Conservation (phyloP, 768 basidiomycete species). For the Tephrocybe sp. region DNA sequence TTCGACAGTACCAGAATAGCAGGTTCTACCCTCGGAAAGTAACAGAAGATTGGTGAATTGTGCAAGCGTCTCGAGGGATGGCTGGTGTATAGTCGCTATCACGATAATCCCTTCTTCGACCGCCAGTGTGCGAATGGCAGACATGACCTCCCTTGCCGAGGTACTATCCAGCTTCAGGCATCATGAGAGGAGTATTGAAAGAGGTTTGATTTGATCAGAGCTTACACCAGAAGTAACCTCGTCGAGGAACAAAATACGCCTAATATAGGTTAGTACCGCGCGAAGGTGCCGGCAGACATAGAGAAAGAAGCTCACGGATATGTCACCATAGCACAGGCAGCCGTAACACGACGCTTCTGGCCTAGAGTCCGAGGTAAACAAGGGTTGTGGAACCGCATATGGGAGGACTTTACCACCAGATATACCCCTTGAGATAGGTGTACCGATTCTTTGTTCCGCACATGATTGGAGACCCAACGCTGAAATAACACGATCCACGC, state of each 20-base stretch:
- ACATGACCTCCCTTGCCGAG: conserved; percentile 41
- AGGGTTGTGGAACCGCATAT: background rate
- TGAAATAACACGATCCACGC: conserved; percentile 44
- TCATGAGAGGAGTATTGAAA: background rate
- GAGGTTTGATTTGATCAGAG: conserved; percentile 3
- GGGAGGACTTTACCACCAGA: conserved; percentile 45
- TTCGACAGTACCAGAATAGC: conserved; percentile 42
- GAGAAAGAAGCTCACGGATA: conserved; percentile 36
- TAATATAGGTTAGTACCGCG: conserved; percentile 9
- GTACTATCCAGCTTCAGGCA: conserved; percentile 45
- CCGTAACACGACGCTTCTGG: conserved; percentile 62
- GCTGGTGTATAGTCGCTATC: conserved; percentile 70
- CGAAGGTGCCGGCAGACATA: background rate
- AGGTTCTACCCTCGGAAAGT: conserved; percentile 50
- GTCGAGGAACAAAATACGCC: conserved; percentile 60
- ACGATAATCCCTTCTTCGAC: conserved; percentile 51
- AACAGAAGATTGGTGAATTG: conserved; percentile 62
- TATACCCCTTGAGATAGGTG: conserved; percentile 57
- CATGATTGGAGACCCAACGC: conserved; percentile 49
- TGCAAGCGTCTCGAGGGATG: conserved; percentile 56
- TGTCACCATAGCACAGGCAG: conserved; percentile 61
- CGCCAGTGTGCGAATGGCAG: conserved; percentile 44
- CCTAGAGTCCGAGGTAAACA: conserved; percentile 27
- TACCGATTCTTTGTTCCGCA: conserved; percentile 54
- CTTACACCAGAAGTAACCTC: conserved; percentile 56